These are phyloP conservation scores for Penstemon davidsonii DNA, from an alignment of 257 asterid species.

Conservation along the genomic window DNA sequence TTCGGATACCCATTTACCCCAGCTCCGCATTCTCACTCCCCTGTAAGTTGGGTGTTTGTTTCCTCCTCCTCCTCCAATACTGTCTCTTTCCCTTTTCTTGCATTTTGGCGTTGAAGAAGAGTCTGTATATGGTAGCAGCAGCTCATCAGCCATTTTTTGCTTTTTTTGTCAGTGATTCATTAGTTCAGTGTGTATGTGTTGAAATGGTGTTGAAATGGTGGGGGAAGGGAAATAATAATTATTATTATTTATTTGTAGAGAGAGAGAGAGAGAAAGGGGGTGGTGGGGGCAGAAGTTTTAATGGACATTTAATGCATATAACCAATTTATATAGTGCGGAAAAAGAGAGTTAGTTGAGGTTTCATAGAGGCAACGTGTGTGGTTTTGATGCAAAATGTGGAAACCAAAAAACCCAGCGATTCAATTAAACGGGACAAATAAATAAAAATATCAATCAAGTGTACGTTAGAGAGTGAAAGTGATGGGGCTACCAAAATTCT, in stretches of 20 bases:
- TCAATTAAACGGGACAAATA: slow-evolving; percentile 30
- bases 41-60: slow-evolving; percentile 46
- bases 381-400: slow-evolving; percentile 13
- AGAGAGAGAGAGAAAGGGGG: neutral
- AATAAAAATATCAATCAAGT: slow-evolving; percentile 31
- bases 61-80: slow-evolving; percentile 20
- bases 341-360: slow-evolving; percentile 39
- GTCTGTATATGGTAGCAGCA: no score
- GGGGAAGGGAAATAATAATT: no score
- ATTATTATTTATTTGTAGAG: no score
- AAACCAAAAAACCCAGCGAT: slow-evolving; percentile 22
- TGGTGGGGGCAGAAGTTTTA: slow-evolving; percentile 3
- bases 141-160: neutral
- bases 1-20: slow-evolving; percentile 83
- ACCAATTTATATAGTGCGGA: slow-evolving; percentile 16
- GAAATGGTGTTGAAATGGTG: no score
- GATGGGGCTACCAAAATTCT: slow-evolving; percentile 11
- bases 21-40: slow-evolving; percentile 68
- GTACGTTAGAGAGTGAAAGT: slow-evolving; percentile 43
- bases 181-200: neutral
- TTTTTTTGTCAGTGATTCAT: neutral
- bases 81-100: slow-evolving; percentile 18
- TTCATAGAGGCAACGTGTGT: slow-evolving; percentile 2
- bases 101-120: neutral
- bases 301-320: slow-evolving; percentile 4